These are phyloP conservation scores for Chaetomiaceae sp. DNA, from an alignment of 2,329 filamentous ascomycete genomes.

Conservation along the genomic window DNA sequence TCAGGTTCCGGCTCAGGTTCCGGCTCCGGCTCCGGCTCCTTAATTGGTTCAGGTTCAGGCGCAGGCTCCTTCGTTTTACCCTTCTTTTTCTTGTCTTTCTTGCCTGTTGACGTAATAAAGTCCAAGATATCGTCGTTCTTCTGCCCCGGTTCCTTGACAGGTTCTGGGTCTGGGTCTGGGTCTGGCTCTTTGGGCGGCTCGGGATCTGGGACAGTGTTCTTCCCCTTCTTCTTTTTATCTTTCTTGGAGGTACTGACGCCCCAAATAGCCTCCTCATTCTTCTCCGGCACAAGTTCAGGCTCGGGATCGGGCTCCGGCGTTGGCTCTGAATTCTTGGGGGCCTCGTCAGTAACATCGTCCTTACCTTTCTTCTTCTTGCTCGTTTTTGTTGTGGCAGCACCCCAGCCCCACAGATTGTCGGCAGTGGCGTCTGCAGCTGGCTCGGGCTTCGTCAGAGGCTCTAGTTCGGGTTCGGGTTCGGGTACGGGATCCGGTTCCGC, in stretches of 20 bases:
- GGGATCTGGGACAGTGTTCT: background rate
- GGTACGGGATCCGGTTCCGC: constrained; percentile 17
- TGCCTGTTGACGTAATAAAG: constrained; percentile 23
- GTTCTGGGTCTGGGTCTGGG: constrained; percentile 6
- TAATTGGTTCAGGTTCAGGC: background rate
- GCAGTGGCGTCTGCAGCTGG: background rate
- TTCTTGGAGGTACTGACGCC: constrained; percentile 6
- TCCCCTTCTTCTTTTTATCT: constrained; percentile 16
- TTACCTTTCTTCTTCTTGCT: constrained; percentile 30
- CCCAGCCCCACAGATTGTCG: constrained; percentile 6
- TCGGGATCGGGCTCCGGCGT: constrained; percentile 8
- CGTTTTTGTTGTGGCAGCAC: constrained; percentile 5
- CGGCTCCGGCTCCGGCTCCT: background rate
- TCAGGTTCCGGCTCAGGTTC: constrained; percentile 23
- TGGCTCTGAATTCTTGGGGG: constrained; percentile 12
- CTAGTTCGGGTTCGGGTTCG: constrained; percentile 19
- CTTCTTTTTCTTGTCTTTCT: constrained; percentile 1
- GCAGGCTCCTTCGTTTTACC: background rate
- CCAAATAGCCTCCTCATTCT: constrained; percentile 32
- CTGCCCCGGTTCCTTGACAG: constrained; percentile 23
- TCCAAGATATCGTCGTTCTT: constrained; percentile 25
- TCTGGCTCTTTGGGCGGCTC: background rate
- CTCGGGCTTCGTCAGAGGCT: constrained; percentile 2
- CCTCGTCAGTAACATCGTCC: constrained; percentile 10
- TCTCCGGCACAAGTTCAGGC: background rate